Evolutionary conservation across 768 basidiomycete genomes (phyloP).

Genomic region (Suillus subalutaceus): DNA sequence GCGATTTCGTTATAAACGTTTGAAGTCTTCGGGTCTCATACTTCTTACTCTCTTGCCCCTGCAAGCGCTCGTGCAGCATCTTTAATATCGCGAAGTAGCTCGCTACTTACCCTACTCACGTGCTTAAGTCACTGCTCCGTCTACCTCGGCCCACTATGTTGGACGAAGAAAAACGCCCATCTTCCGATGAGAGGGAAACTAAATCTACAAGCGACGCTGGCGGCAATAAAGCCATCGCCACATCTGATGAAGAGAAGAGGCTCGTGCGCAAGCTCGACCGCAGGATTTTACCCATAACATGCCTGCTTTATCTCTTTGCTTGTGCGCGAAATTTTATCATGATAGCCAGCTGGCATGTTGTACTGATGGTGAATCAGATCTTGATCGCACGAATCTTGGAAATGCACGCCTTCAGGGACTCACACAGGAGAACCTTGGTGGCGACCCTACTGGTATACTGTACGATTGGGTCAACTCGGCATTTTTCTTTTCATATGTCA

Average conservation of each 20-base stretch:
- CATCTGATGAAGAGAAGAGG: constrained; percentile 36
- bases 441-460: constrained; percentile 64
- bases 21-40: neutral
- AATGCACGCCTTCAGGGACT: constrained; percentile 82
- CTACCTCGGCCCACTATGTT: neutral
- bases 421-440: constrained; percentile 61
- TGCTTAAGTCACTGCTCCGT: neutral
- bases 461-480: constrained; percentile 78
- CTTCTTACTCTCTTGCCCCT: neutral
- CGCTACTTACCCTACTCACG: neutral
- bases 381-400: constrained; percentile 79
- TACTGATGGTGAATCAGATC: constrained; percentile 32
- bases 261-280: constrained; percentile 42
- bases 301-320: constrained; percentile 74
- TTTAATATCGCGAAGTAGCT: neutral
- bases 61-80: neutral
- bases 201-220: neutral
- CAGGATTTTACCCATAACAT: constrained; percentile 53
- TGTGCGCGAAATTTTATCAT: constrained; percentile 47
- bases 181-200: constrained; percentile 1
- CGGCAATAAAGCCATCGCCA: constrained; percentile 21
- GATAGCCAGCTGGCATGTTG: neutral
- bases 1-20: neutral
- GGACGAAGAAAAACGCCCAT: constrained; percentile 12
- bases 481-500: constrained; percentile 80